Evolutionary conservation across 495 filamentous ascomycete genomes (phyloP), one percentile per base, ranked within the genome.

Genomic region (Aspergillus cristatus): DNA sequence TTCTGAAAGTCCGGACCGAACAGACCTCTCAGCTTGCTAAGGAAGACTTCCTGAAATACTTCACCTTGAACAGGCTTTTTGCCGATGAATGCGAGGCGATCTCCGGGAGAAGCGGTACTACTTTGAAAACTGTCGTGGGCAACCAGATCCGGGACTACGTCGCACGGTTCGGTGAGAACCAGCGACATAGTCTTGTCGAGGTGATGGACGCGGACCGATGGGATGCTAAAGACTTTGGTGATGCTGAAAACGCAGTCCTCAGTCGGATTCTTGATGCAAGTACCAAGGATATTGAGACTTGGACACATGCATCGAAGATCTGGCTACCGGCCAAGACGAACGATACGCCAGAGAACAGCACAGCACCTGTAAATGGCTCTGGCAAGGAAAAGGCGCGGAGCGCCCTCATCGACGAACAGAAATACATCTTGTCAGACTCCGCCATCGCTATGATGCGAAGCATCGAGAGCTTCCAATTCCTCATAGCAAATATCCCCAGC

Each of bases 41-140:
- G n/a, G 59, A 76, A 38, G 71, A 75, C 42, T 97, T 99, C 55
- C 55, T 97, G 16, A 79, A 86, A 35, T 97, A 97, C 53, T 94
- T 96, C 53, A 88, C 77, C 6, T 75, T 99, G 14, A 97, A 96
- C 47, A 76, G 89, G 17, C 76, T 94, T 15, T 99, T 97, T 51
- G 86, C 86, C 6, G 93, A 95, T 48, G 91, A 99, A 54, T 99
- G 91, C 48, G 91, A 99, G 57, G 85, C 91, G 3, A 86, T 96
- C 12, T 94, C 86, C 11, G 91, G 91, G 2, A 76, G 91, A 37
- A 79, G 86, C 37, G 89, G 89, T 2, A 81, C 78, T 5, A 72
- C 81, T 1, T 67, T 98, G 18, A 94, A 94, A 55, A 90, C 76
- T 3, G 72, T 94, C 1, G 85, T 98, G 26, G 90, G 94, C 45